Conservation (phyloP, 495 filamentous ascomycete species). For the Aspergillus biplanus region DNA sequence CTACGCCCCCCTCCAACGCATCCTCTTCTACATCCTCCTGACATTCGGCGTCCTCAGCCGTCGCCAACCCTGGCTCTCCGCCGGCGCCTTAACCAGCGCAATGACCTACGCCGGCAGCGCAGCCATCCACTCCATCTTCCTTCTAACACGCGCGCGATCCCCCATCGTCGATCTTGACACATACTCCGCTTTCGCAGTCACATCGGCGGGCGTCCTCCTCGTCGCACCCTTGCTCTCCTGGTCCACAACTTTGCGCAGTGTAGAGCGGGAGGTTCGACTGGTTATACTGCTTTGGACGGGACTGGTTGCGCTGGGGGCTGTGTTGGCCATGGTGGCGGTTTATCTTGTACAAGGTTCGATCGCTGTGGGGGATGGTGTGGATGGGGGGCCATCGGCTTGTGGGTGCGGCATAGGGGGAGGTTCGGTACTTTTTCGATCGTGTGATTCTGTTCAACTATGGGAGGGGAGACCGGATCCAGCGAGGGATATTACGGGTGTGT, state of each 20-base stretch:
- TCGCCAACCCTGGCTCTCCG: slow-evolving; percentile 8
- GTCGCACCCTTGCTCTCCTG: neutral
- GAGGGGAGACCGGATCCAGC: neutral
- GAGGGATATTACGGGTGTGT: neutral
- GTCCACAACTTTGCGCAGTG: neutral
- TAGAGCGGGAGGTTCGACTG: neutral
- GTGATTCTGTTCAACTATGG: neutral
- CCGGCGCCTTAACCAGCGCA: slow-evolving; percentile 4
- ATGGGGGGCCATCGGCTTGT: neutral
- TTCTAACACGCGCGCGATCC: neutral
- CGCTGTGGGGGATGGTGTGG: neutral
- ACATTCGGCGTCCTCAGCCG: slow-evolving; percentile 5
- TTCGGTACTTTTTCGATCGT: neutral
- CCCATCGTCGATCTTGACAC: slow-evolving; percentile 6
- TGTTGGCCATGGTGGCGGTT: neutral
- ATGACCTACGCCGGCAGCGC: slow-evolving; percentile 6
- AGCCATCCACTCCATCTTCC: slow-evolving; percentile 6
- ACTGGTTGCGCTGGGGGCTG: neutral
- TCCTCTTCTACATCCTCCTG: slow-evolving; percentile 8
- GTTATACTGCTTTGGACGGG: neutral
- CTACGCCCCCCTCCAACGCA: slow-evolving; percentile 6
- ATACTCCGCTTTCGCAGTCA: slow-evolving; percentile 3
- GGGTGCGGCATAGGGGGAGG: neutral
- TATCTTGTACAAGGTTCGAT: neutral
- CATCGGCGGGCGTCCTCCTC: neutral